Evolutionary conservation across 2,329 filamentous ascomycete genomes (phyloP), one percentile per base, ranked within the genome.

Genomic region (Furcasterigmium sp.): DNA sequence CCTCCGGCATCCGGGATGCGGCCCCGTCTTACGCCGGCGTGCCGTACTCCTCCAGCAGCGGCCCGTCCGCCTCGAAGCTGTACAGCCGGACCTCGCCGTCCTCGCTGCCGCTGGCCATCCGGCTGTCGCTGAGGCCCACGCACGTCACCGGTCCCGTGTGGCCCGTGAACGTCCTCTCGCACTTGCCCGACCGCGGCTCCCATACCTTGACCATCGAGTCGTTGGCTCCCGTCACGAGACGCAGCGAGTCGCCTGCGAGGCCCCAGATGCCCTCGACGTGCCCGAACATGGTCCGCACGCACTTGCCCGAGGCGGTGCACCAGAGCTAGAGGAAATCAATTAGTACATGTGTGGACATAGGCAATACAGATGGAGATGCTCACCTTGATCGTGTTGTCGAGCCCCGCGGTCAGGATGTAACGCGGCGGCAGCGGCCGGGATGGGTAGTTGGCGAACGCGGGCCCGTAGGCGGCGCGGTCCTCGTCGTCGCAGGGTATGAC

Each of bases 191-290:
- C 45, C 90, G 74, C 14, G 91, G 87, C 65, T 97, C 91, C 93
- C 93, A 98, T 25, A 78, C 41, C 69, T 97, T 97, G 55, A 95
- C 87, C 81, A 91, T 94, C 34, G 88, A 84, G 64, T 98, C 93
- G 62, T 97, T 90, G 10, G 88, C 87, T 1, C 91, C 91, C 15
- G 85, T 89, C 13, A 97, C 89, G 14, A 95, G 81, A 10, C 93
- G 82, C 17, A 97, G 70, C 1, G 86, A 91, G 64, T 97, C 91
- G 3, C 87, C 91, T 0, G 87, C 88, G 3, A 98, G 74, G 6
- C 87, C 86, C 93, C 93, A 98, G 17, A 98, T 85, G 25, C 93
- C 93, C 63, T 98, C 93, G 18, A 98, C 79, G 57, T 98, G 93
- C 0, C 93, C 93, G 60, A 97, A 98, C 72, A 96, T 95, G 25